A percentile compares a stretch with the other conserved stretches of the same genome.
Evolutionary conservation across 1,139 yeast species (phyloP).

Genomic region (Zygoascus hellenicus): DNA sequence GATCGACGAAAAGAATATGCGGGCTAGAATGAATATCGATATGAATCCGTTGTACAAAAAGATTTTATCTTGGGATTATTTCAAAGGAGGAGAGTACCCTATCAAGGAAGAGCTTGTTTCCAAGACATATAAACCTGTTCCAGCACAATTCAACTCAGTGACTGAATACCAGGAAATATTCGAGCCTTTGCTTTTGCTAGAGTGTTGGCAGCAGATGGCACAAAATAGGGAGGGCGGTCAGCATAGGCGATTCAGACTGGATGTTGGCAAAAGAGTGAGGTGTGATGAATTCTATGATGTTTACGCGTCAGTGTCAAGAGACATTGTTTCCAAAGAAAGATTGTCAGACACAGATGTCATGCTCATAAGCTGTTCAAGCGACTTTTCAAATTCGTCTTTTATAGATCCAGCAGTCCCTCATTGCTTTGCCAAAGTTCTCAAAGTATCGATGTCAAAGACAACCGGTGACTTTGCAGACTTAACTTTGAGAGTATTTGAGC

Average conservation of each 20-base stretch:
- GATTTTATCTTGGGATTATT: slow-evolving; percentile 75
- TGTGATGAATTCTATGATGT: slow-evolving; percentile 88
- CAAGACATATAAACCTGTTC: slow-evolving; percentile 36
- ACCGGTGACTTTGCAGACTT: slow-evolving; percentile 40
- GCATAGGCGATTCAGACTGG: slow-evolving; percentile 59
- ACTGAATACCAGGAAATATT: slow-evolving; percentile 61
- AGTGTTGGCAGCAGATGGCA: slow-evolving; percentile 90
- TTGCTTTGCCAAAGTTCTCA: slow-evolving; percentile 76
- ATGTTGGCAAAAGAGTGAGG: slow-evolving; percentile 72
- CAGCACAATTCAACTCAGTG: slow-evolving; percentile 48
- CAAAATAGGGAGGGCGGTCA: slow-evolving; percentile 53
- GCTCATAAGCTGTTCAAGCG: slow-evolving; percentile 47
- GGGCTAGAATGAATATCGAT: slow-evolving; percentile 71
- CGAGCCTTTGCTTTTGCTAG: slow-evolving; percentile 77
- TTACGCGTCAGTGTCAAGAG: slow-evolving; percentile 63
- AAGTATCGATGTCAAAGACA: slow-evolving; percentile 46
- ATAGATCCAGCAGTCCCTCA: slow-evolving; percentile 26
- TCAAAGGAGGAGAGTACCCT: slow-evolving; percentile 53
- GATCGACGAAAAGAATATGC: slow-evolving; percentile 70
- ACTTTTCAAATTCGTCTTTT: slow-evolving; percentile 17
- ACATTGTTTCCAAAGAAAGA: slow-evolving; percentile 46
- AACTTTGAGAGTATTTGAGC: slow-evolving; percentile 46
- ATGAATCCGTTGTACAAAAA: slow-evolving; percentile 66
- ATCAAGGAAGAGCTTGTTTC: slow-evolving; percentile 14
- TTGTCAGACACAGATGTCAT: slow-evolving; percentile 74